A percentile compares a stretch with the other conserved stretches of the same genome.
Conservation (phyloP, 768 basidiomycete genomes). For the Mycena pura region DNA sequence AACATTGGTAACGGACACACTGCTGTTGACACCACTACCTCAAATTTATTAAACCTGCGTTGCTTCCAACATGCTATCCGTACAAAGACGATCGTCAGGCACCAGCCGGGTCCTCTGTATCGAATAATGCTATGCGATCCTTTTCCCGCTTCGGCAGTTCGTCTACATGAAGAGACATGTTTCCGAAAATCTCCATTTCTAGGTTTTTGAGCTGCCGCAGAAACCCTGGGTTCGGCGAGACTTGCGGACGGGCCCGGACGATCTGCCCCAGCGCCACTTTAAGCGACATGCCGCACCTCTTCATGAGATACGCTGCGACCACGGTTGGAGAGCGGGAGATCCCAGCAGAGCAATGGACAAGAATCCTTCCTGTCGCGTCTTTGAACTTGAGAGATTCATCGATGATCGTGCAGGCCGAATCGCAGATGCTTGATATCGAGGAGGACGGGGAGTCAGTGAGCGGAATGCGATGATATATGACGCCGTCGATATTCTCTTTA, state of each 20-base stretch:
- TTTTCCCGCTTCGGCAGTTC: constrained; percentile 41
- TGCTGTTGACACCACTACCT: too few relatives aligned
- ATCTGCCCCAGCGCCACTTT: constrained; percentile 45
- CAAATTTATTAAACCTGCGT: too few relatives aligned
- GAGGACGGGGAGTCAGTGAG: constrained; percentile 42
- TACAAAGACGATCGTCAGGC: too few relatives aligned
- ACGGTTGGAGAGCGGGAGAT: constrained; percentile 54
- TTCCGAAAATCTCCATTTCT: constrained; percentile 37
- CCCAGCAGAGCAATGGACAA: constrained; percentile 53
- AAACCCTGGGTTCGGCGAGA: constrained; percentile 52
- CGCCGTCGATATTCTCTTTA: constrained; percentile 30
- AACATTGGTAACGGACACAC: too few relatives aligned
- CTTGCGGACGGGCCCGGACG: constrained; percentile 40
- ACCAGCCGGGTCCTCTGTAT: too few relatives aligned
- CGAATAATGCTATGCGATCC: constrained; percentile 42
- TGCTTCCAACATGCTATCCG: too few relatives aligned
- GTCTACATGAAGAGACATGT: constrained; percentile 41
- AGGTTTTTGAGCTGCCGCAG: constrained; percentile 48
- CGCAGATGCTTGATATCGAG: constrained; percentile 34
- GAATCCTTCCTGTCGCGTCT: constrained; percentile 39
- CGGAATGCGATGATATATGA: constrained; percentile 47
- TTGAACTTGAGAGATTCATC: constrained; percentile 31
- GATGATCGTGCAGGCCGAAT: constrained; percentile 40
- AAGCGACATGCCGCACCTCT: constrained; percentile 40
- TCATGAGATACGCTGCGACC: constrained; percentile 50